These are phyloP conservation scores for Verticillium albo-atrum DNA, from an alignment of 2,329 filamentous ascomycete species.

Conservation along the genomic window DNA sequence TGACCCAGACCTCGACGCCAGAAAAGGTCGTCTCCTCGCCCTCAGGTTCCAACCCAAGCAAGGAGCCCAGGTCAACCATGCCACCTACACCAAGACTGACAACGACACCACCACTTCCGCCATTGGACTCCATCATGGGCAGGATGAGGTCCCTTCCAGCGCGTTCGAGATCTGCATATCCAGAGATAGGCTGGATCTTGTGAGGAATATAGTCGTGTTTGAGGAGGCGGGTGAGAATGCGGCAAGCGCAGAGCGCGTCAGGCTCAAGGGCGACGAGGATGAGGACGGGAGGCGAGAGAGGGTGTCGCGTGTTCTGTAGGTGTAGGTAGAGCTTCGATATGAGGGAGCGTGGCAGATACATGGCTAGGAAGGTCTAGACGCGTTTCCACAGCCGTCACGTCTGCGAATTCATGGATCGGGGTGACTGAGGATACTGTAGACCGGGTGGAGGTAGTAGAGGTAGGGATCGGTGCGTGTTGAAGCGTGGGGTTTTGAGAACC, in stretches of 20 bases:
- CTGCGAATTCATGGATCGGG: conserved; percentile 24
- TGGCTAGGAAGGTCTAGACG: conserved; percentile 36
- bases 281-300: conserved; percentile 85
- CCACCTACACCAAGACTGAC: conserved; percentile 91
- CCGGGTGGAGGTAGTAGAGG: neutral
- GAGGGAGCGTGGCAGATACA: conserved; percentile 91
- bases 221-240: conserved; percentile 86
- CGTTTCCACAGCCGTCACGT: conserved; percentile 20
- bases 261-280: conserved; percentile 92
- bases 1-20: conserved; percentile 91
- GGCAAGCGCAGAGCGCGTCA: conserved; percentile 91
- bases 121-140: conserved; percentile 81
- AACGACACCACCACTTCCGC: conserved; percentile 83
- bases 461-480: neutral
- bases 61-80: conserved; percentile 77
- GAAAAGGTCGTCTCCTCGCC: conserved; percentile 65
- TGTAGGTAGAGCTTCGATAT: conserved; percentile 90
- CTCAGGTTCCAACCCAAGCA: conserved; percentile 70
- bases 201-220: conserved; percentile 97
- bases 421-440: conserved; percentile 2
- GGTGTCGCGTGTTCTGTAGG: conserved; percentile 79
- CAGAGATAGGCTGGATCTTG: conserved; percentile 92
- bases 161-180: conserved; percentile 83
- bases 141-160: conserved; percentile 74
- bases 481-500: neutral